These are phyloP conservation scores for Pseudopithomyces maydicus DNA, from an alignment of 2,329 filamentous ascomycete species.

Conservation along the genomic window DNA sequence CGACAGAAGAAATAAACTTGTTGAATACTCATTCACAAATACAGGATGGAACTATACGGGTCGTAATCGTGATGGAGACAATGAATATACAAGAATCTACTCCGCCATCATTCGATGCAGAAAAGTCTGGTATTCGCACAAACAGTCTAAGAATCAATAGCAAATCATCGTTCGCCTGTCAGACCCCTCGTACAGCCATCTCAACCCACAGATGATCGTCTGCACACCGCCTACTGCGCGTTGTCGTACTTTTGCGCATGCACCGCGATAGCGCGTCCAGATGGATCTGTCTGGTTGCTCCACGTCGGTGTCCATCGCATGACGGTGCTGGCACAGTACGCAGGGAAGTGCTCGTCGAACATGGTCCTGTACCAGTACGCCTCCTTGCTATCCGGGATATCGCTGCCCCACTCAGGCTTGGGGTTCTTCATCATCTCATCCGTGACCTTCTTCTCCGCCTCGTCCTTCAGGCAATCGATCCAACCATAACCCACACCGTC, in stretches of 20 bases:
- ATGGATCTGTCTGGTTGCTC: conserved; percentile 95
- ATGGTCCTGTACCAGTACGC: conserved; percentile 97
- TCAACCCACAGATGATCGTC: background rate
- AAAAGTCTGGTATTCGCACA: conserved; percentile 5
- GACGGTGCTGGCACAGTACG: conserved; percentile 87
- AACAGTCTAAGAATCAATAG: background rate
- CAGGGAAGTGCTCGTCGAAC: conserved; percentile 99
- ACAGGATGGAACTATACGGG: background rate
- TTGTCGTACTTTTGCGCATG: conserved; percentile 41
- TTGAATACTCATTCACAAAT: background rate
- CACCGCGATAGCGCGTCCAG: conserved; percentile 65
- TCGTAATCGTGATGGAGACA: conserved; percentile 2
- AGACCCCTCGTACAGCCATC: background rate
- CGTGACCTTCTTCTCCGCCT: conserved; percentile 84
- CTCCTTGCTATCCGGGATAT: conserved; percentile 96
- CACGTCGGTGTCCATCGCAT: conserved; percentile 97
- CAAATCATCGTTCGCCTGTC: background rate
- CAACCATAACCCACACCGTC: conserved; percentile 98
- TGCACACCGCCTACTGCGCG: background rate
- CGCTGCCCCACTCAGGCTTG: conserved; percentile 91
- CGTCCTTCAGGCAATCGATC: conserved; percentile 97
- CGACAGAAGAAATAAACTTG: background rate
- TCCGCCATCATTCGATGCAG: conserved; percentile 1
- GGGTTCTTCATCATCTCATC: conserved; percentile 99
- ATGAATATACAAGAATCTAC: conserved; percentile 13